phyloP scores from a whole-genome alignment of 129 eudicot species.

The Flaveria brownii region DNA sequence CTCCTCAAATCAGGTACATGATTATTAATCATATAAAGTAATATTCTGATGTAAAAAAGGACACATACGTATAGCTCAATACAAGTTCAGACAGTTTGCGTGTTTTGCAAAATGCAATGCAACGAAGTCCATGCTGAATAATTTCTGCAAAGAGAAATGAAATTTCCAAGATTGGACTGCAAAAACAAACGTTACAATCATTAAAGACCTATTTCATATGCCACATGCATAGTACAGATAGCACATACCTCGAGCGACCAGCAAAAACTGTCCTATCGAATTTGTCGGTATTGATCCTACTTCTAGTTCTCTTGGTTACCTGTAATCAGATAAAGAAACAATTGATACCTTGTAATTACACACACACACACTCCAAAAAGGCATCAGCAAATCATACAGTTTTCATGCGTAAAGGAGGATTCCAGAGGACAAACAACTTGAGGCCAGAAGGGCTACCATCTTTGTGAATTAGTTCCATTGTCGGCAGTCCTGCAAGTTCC shows the following conservation, averaged over 20 bases:
- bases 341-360: conserved; percentile 6
- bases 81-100: conserved; percentile 97
- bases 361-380: neutral
- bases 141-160: conserved; percentile 82
- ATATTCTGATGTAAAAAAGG: conserved; percentile 5
- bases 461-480: conserved; percentile 71
- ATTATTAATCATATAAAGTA: neutral
- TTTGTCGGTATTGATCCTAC: conserved; percentile 30
- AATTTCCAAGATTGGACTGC: conserved; percentile 90
- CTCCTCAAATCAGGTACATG: conserved; percentile 17
- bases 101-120: conserved; percentile 97
- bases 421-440: conserved; percentile 86
- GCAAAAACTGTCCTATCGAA: conserved; percentile 38
- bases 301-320: conserved; percentile 58
- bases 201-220: neutral
- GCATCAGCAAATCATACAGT: conserved; percentile 47
- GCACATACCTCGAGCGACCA: conserved; percentile 71
- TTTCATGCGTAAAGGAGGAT: conserved; percentile 76
- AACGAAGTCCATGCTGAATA: conserved; percentile 93
- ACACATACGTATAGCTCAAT: conserved; percentile 77
- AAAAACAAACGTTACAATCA: conserved; percentile 25
- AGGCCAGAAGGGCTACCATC: conserved; percentile 98
- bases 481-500: conserved; percentile 69
- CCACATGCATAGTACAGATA: neutral
- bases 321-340: conserved; percentile 33